Conservation (phyloP, 75 land plant species). For the Pinus taeda region DNA sequence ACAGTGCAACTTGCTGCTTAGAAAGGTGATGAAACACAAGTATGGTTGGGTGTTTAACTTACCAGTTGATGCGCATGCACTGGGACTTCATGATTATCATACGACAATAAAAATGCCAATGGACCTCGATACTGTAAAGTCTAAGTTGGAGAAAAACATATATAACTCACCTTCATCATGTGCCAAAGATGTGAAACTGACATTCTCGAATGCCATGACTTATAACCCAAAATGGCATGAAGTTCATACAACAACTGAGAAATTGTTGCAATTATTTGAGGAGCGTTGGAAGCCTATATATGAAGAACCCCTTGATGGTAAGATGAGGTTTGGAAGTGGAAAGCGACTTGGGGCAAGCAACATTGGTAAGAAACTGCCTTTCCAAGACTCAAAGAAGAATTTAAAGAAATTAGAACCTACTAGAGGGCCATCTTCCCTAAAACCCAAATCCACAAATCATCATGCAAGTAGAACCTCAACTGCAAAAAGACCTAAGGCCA, state of each 20-base stretch:
- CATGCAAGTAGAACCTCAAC: slow-evolving; percentile 16
- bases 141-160: slow-evolving; percentile 26
- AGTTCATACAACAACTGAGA: slow-evolving; percentile 56
- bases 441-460: neutral
- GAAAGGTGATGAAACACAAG: slow-evolving; percentile 69
- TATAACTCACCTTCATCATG: slow-evolving; percentile 53
- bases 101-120: slow-evolving; percentile 61
- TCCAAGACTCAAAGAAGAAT: slow-evolving; percentile 24
- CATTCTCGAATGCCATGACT: slow-evolving; percentile 73
- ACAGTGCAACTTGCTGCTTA: slow-evolving; percentile 48
- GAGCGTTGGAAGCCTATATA: no score
- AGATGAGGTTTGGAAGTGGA: no score
- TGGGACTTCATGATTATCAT: slow-evolving; percentile 61
- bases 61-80: slow-evolving; percentile 63
- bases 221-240: slow-evolving; percentile 72
- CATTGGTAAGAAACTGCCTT: neutral
- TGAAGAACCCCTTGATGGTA: no score
- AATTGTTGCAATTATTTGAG: slow-evolving; percentile 39
- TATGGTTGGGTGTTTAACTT: slow-evolving; percentile 71
- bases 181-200: slow-evolving; percentile 69
- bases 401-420: slow-evolving; percentile 33
- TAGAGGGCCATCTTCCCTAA: slow-evolving; percentile 9
- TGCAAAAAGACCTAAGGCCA: slow-evolving; percentile 38
- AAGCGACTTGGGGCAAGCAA: slow-evolving; percentile 14
- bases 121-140: slow-evolving; percentile 80